Evolutionary conservation across 2,329 filamentous ascomycete species (phyloP).

Genomic region (Coniochaeta prunicola): DNA sequence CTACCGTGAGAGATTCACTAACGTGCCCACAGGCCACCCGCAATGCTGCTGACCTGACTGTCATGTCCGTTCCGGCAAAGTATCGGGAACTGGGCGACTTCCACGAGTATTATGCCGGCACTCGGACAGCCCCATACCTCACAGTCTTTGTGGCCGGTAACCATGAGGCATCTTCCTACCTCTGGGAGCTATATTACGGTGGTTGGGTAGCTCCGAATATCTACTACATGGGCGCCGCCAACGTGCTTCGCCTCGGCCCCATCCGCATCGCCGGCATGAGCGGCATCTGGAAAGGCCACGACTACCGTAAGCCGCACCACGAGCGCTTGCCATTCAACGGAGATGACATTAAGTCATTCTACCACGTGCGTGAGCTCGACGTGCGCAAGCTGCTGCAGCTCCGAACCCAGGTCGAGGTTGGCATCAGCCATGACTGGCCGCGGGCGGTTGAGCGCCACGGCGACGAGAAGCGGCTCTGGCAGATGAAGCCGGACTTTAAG

Average conservation of each 20-base stretch:
- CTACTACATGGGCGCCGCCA: constrained; percentile 92
- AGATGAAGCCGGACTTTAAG: constrained; percentile 66
- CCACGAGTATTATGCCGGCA: constrained; percentile 84
- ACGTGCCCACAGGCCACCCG: constrained; percentile 60
- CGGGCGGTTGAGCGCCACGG: constrained; percentile 74
- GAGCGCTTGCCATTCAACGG: constrained; percentile 80
- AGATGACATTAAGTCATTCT: constrained; percentile 73
- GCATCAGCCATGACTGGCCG: constrained; percentile 95
- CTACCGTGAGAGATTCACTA: constrained; percentile 5
- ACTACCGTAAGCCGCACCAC: constrained; percentile 76
- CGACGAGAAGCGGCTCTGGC: constrained; percentile 60
- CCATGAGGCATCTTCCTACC: constrained; percentile 85
- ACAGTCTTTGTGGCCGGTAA: constrained; percentile 94
- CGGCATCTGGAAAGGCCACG: constrained; percentile 89
- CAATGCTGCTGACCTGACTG: constrained; percentile 78
- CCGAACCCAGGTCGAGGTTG: constrained; percentile 82
- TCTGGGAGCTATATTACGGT: constrained; percentile 91
- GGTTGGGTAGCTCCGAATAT: constrained; percentile 97
- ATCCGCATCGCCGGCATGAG: constrained; percentile 84
- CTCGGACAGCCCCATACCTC: constrained; percentile 70
- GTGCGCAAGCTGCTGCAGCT: constrained; percentile 82
- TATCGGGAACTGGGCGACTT: constrained; percentile 89
- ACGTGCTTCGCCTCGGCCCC: constrained; percentile 75
- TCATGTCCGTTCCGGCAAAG: constrained; percentile 84
- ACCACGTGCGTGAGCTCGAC: constrained; percentile 85